Conservation (phyloP, 306 rosid genomes). For the Morella rubra region DNA sequence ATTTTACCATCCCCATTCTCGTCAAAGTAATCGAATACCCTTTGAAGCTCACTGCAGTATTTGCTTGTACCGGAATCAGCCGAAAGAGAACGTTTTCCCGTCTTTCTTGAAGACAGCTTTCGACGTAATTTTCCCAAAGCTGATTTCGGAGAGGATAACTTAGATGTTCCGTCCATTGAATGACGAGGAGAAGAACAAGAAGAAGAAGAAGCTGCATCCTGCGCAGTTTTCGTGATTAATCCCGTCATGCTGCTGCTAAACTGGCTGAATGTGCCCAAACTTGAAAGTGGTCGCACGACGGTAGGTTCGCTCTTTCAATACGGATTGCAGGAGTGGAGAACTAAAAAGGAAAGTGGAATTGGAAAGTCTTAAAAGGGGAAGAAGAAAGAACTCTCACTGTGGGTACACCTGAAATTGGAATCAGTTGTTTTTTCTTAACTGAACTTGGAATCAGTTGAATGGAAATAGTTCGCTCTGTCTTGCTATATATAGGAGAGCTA, state of each 20-base stretch:
- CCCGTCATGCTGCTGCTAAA: background rate
- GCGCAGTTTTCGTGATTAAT: background rate
- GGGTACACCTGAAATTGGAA: background rate
- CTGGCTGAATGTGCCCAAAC: background rate
- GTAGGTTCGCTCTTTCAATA: background rate
- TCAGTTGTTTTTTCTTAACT: too few relatives aligned
- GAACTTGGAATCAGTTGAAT: background rate
- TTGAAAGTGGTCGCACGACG: background rate
- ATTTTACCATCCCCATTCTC: conserved; percentile 37
- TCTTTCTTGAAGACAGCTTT: conserved; percentile 6
- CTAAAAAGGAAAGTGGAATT: too few relatives aligned
- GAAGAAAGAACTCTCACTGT: background rate
- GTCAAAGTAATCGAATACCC: conserved; percentile 32
- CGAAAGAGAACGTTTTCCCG: background rate
- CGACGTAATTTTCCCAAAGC: conserved; percentile 6
- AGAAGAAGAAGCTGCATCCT: background rate
- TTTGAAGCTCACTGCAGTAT: conserved; percentile 6
- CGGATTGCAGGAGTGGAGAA: background rate
- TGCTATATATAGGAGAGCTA: background rate
- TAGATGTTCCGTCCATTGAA: background rate
- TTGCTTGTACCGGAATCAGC: background rate
- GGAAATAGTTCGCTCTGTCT: background rate
- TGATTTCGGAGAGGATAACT: background rate
- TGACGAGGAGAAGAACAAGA: background rate
- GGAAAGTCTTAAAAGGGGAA: too few relatives aligned